Conservation (phyloP, 352 stramenopile species). For the Phytopythium helicoides region DNA sequence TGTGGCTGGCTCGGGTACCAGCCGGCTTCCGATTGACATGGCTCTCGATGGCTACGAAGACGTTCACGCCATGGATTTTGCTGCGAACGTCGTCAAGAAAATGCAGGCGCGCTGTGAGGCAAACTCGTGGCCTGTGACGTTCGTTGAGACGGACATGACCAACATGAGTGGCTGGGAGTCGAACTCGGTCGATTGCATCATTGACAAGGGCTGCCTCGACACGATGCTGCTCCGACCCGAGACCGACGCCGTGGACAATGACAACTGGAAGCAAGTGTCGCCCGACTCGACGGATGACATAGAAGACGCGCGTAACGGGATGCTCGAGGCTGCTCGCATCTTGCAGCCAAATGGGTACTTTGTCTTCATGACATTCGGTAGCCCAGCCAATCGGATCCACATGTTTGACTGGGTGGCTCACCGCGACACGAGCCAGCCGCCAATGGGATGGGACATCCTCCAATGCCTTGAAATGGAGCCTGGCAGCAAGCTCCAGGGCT, state of each 20-base stretch:
- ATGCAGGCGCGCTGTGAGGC: conserved; percentile 33
- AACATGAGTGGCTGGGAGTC: conserved; percentile 38
- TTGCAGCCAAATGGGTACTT: conserved; percentile 34
- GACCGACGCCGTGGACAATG: conserved; percentile 32
- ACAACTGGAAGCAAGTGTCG: conserved; percentile 40
- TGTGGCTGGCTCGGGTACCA: conserved; percentile 46
- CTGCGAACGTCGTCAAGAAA: conserved; percentile 49
- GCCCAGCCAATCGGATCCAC: conserved; percentile 42
- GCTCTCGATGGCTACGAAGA: conserved; percentile 34
- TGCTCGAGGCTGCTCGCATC: conserved; percentile 41
- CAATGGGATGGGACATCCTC: conserved; percentile 46
- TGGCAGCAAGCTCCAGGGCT: conserved; percentile 19
- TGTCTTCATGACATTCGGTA: conserved; percentile 50
- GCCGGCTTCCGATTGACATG: conserved; percentile 50
- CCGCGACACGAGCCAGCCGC: neutral
- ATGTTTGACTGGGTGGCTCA: conserved; percentile 44
- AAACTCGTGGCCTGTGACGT: conserved; percentile 31
- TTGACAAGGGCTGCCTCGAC: conserved; percentile 60
- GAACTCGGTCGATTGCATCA: conserved; percentile 38
- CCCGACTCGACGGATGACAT: conserved; percentile 40
- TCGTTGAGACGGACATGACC: conserved; percentile 44
- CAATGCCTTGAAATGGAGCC: conserved; percentile 56
- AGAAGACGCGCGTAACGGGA: conserved; percentile 26
- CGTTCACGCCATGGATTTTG: conserved; percentile 53
- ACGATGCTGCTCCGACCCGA: conserved; percentile 54